phyloP scores from a whole-genome alignment of 2,329 filamentous ascomycete genomes.

The Fusarium torulosum region DNA sequence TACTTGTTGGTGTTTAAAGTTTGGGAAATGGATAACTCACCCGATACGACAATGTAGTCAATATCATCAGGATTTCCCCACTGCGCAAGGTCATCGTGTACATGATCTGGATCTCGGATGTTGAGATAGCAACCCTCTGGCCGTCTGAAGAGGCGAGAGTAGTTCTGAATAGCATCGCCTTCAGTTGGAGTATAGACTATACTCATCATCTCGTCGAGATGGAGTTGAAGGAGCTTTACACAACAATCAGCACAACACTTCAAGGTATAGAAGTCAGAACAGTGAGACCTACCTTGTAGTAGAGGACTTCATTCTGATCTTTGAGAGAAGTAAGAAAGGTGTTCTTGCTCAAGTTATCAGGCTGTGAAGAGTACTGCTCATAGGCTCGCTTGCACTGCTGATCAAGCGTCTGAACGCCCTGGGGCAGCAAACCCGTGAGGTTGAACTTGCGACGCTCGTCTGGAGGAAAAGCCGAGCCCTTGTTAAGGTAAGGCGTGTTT shows the following conservation, averaged over 20 bases:
- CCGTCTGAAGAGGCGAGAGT: slow-evolving; percentile 79
- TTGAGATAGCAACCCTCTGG: slow-evolving; percentile 87
- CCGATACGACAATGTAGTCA: slow-evolving; percentile 89
- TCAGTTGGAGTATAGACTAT: slow-evolving; percentile 94
- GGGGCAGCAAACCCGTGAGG: slow-evolving; percentile 79
- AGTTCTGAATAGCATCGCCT: slow-evolving; percentile 88
- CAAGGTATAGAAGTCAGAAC: background rate
- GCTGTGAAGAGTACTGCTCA: slow-evolving; percentile 76
- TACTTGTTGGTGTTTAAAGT: accelerated
- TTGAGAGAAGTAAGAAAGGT: slow-evolving; percentile 89
- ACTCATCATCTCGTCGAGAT: slow-evolving; percentile 88
- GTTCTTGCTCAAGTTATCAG: slow-evolving; percentile 81
- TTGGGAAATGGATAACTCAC: slow-evolving; percentile 56
- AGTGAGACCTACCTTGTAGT: slow-evolving; percentile 70
- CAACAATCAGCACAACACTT: slow-evolving; percentile 27
- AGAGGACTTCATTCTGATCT: slow-evolving; percentile 86
- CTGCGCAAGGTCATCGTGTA: slow-evolving; percentile 74
- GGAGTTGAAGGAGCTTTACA: slow-evolving; percentile 75
- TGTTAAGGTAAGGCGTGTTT: slow-evolving; percentile 71
- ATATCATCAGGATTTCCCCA: slow-evolving; percentile 80
- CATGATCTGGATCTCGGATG: slow-evolving; percentile 74
- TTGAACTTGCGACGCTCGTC: slow-evolving; percentile 78
- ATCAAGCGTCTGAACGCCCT: slow-evolving; percentile 78
- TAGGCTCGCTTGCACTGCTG: slow-evolving; percentile 84
- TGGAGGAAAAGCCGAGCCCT: slow-evolving; percentile 80